These are phyloP conservation scores for Alternaria ventricosa DNA, from an alignment of 2,329 filamentous ascomycete species.

Conservation along the genomic window DNA sequence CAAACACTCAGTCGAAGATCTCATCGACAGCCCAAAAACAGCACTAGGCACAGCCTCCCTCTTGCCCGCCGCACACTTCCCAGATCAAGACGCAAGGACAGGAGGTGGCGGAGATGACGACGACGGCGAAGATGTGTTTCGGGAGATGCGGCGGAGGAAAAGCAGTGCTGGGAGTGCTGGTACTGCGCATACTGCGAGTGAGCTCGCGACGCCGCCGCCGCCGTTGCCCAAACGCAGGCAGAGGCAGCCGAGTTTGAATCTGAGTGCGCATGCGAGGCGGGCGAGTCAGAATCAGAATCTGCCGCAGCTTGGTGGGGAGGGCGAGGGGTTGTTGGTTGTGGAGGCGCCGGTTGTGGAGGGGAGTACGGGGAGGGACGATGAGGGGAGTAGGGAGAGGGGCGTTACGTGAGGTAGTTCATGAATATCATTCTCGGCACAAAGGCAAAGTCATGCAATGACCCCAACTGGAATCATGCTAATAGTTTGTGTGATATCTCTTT, in stretches of 20 bases:
- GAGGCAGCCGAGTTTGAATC: slow-evolving; percentile 39
- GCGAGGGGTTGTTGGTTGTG: slow-evolving; percentile 38
- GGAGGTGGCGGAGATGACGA: neutral
- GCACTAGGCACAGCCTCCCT: slow-evolving; percentile 7
- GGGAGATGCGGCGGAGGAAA: slow-evolving; percentile 14
- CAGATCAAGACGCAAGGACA: slow-evolving; percentile 1
- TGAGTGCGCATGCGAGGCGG: slow-evolving; percentile 11
- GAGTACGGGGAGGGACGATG: neutral
- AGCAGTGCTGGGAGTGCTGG: neutral
- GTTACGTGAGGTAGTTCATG: neutral
- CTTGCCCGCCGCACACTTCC: slow-evolving; percentile 7
- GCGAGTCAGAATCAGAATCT: slow-evolving; percentile 4
- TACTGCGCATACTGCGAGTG: slow-evolving; percentile 5
- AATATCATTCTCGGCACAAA: neutral
- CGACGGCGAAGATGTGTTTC: slow-evolving; percentile 15
- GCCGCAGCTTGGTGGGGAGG: slow-evolving; percentile 1
- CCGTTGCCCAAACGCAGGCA: slow-evolving; percentile 58
- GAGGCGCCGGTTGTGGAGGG: slow-evolving; percentile 31
- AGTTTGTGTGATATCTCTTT: neutral
- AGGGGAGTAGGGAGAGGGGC: neutral
- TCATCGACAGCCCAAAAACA: slow-evolving; percentile 6
- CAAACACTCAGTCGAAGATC: slow-evolving; percentile 15
- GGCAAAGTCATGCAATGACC: neutral
- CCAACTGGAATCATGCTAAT: neutral
- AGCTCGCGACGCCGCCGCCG: slow-evolving; percentile 39